Evolutionary conservation across 1,284 basidiomycete species (phyloP), one percentile per base, ranked within the genome.

Genomic region (Chondrostereum purpureum): DNA sequence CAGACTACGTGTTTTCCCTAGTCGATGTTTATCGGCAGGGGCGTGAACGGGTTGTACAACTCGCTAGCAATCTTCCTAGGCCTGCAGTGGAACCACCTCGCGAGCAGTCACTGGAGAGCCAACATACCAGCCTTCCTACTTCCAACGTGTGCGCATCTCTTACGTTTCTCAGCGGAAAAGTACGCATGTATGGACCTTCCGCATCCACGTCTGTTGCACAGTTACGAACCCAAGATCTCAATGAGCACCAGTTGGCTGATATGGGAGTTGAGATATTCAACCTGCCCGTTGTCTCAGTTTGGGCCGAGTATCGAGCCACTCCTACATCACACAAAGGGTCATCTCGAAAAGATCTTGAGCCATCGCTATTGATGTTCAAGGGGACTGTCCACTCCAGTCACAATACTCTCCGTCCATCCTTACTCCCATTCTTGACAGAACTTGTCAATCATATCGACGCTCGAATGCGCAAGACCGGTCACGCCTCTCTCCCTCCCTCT

Each of bases 11-110:
- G 4, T 90, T 86, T 60, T 82, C 87, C 19, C 66, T 95, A 12
- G 72, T 91, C 31, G 88, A 92, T 52, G 88, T 95, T 20, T 95
- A 93, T 64, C 78, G 77, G 40, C 77, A 79, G 57, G 92, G 92
- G 14, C 86, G 84, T 63, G 82, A 84, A 47, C 76, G 88, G 3
- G 75, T 95, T 39, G 77, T 79, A 24, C 75, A 75, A 18, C 65
- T 93, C 34, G 66, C 72, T 8, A 67, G 69, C 22, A 74, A 61
- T 44, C 60, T 70, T 5, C 75, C 79, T 40, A 73, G 70, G 50
- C 16, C 20, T 3, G 12, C 23, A 16, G 23, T 39, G 14, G 27
- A 5, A 17, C 14, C 33, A 14, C 11, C 14, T 5, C 44, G 46
- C 27, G 34, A 45, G 8, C 19, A 39, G 3, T 52, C 19, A 23